Conservation (phyloP, 306 rosid species). For the Neltuma alba region DNA sequence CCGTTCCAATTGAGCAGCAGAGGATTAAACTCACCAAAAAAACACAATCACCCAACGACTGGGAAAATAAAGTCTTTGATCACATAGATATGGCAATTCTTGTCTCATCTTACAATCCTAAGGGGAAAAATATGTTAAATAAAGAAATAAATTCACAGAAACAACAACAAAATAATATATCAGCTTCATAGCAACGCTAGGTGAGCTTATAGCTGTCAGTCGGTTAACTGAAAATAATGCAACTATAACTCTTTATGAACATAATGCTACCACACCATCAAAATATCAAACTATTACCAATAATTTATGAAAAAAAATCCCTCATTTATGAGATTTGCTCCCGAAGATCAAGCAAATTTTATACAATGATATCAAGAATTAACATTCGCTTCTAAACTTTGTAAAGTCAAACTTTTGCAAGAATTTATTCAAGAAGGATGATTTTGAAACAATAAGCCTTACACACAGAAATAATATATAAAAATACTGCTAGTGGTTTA, state of each 20-base stretch:
- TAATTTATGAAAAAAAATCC: background rate
- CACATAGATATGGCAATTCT: constrained; percentile 14
- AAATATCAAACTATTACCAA: background rate
- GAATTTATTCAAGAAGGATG: background rate
- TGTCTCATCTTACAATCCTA: background rate
- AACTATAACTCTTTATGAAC: background rate
- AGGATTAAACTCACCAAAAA: background rate
- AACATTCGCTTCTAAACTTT: background rate
- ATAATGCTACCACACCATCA: background rate
- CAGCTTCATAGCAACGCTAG: background rate
- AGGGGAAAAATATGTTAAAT: background rate
- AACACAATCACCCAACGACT: constrained; percentile 18
- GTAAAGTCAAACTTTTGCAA: constrained; percentile 1
- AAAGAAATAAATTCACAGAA: background rate
- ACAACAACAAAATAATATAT: background rate
- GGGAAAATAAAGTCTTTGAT: constrained; percentile 7
- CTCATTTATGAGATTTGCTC: background rate
- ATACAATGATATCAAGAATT: background rate
- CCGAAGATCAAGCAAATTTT: background rate
- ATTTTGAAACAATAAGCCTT: constrained; percentile 9
- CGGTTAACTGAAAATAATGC: background rate
- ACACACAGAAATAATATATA: background rate
- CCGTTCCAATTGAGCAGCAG: background rate
- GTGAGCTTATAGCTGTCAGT: background rate
- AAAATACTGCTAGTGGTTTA: background rate